These are phyloP conservation scores for Wickerhamiella parazyma DNA, from an alignment of 805 yeast species.

Conservation along the genomic window DNA sequence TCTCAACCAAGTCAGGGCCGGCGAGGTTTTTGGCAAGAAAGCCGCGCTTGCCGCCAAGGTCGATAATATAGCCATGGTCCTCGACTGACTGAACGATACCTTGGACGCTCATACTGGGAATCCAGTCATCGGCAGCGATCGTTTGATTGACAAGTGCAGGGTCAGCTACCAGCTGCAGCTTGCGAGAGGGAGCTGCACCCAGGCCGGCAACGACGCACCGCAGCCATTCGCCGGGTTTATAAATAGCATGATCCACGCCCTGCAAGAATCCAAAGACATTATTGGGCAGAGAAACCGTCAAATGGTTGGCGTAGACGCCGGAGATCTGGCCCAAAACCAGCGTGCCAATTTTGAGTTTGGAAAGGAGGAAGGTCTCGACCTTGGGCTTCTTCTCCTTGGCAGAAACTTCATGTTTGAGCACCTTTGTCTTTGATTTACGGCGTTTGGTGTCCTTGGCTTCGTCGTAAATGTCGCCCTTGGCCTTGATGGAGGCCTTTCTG, in stretches of 20 bases:
- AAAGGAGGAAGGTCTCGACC: constrained; percentile 50
- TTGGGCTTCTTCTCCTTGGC: constrained; percentile 23
- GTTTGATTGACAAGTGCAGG: constrained; percentile 56
- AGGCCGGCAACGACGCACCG: constrained; percentile 62
- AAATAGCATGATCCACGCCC: constrained; percentile 25
- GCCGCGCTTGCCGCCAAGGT: constrained; percentile 41
- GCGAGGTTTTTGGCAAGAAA: constrained; percentile 62
- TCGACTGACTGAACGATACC: constrained; percentile 67
- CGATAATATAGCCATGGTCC: constrained; percentile 80
- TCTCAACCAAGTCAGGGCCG: constrained; percentile 33
- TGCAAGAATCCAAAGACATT: constrained; percentile 51
- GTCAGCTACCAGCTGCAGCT: constrained; percentile 39
- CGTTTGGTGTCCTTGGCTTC: constrained; percentile 21
- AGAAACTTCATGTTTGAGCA: constrained; percentile 16
- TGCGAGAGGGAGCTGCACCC: constrained; percentile 27
- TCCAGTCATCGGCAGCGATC: constrained; percentile 44
- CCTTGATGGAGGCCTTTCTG: constrained; percentile 86
- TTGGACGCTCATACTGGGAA: constrained; percentile 53
- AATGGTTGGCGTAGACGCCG: constrained; percentile 44
- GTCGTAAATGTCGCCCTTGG: constrained; percentile 56
- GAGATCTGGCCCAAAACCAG: constrained; percentile 63
- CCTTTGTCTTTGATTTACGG: constrained; percentile 25
- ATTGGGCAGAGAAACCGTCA: constrained; percentile 65
- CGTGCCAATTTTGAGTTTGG: constrained; percentile 56
- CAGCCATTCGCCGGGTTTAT: constrained; percentile 71